These are phyloP conservation scores for Panaeolus papilionaceus DNA, from an alignment of 768 basidiomycete species.

Conservation along the genomic window DNA sequence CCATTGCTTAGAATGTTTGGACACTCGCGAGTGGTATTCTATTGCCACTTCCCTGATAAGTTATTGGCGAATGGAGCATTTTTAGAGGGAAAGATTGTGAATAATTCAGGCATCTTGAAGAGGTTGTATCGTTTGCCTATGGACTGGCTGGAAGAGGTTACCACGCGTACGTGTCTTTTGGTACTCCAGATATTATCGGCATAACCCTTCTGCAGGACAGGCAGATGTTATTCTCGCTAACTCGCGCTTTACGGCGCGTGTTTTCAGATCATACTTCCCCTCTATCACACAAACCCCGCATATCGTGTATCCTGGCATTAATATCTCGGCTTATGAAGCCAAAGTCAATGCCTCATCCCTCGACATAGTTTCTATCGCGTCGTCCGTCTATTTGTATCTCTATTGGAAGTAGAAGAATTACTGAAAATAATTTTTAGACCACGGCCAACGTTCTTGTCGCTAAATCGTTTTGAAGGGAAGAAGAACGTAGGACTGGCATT, in stretches of 20 bases:
- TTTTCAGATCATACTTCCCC: conserved; percentile 79
- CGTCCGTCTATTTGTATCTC: conserved; percentile 47
- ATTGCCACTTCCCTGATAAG: conserved; percentile 98
- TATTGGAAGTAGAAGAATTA: background rate
- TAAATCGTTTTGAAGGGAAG: conserved; percentile 96
- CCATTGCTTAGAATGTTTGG: conserved; percentile 77
- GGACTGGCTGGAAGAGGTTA: conserved; percentile 88
- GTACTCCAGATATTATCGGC: background rate
- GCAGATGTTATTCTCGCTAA: conserved; percentile 93
- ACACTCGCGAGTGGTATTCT: conserved; percentile 89
- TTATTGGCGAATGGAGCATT: conserved; percentile 77
- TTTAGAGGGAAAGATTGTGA: conserved; percentile 57
- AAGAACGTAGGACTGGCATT: conserved; percentile 90
- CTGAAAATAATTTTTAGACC: conserved; percentile 40
- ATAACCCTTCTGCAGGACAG: conserved; percentile 58
- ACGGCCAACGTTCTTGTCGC: conserved; percentile 78
- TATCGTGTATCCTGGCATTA: conserved; percentile 97
- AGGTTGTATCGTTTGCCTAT: conserved; percentile 85
- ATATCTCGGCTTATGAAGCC: conserved; percentile 72
- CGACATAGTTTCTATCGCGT: conserved; percentile 59
- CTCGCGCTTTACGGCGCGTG: conserved; percentile 85
- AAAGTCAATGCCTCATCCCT: conserved; percentile 48
- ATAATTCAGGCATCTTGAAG: conserved; percentile 61
- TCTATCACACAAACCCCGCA: conserved; percentile 65
- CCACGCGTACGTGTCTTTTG: conserved; percentile 69